These are phyloP conservation scores for Aquilaria malaccensis DNA, from an alignment of 345 rosid species.

Conservation along the genomic window DNA sequence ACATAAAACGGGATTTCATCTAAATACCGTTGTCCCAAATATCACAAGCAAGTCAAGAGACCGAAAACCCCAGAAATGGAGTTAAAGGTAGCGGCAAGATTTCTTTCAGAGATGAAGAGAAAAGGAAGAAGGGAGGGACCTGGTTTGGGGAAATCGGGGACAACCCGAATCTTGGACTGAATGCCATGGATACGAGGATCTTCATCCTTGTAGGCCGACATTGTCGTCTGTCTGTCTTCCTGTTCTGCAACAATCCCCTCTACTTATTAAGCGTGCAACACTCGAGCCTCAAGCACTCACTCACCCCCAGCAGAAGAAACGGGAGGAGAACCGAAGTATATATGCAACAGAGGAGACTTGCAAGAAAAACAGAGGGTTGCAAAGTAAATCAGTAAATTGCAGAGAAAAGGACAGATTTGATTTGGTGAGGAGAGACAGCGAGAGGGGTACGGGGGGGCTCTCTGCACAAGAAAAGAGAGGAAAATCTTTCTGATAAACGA, in stretches of 20 bases:
- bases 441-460: constrained; percentile 8
- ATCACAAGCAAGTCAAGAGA: constrained; percentile 12
- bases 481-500: constrained; percentile 7
- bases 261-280: neutral
- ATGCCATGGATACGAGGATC: constrained; percentile 76
- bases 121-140: constrained; percentile 25
- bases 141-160: constrained; percentile 80
- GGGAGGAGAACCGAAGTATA: neutral
- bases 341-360: neutral
- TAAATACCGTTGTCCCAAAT: constrained; percentile 1
- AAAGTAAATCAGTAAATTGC: constrained; percentile 3
- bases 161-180: constrained; percentile 74
- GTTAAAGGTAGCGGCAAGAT: neutral
- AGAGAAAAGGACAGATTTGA: constrained; percentile 3
- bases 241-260: neutral
- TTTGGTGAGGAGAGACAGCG: neutral
- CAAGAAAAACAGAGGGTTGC: neutral
- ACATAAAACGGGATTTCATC: neutral
- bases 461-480: constrained; percentile 21
- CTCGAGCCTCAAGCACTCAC: too few relatives aligned
- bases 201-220: constrained; percentile 56
- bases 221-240: constrained; percentile 26
- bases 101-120: neutral
- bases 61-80: neutral
- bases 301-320: too few relatives aligned